These are phyloP conservation scores for Aspergillus floridensis DNA, from an alignment of 2,329 filamentous ascomycete species.

Conservation along the genomic window DNA sequence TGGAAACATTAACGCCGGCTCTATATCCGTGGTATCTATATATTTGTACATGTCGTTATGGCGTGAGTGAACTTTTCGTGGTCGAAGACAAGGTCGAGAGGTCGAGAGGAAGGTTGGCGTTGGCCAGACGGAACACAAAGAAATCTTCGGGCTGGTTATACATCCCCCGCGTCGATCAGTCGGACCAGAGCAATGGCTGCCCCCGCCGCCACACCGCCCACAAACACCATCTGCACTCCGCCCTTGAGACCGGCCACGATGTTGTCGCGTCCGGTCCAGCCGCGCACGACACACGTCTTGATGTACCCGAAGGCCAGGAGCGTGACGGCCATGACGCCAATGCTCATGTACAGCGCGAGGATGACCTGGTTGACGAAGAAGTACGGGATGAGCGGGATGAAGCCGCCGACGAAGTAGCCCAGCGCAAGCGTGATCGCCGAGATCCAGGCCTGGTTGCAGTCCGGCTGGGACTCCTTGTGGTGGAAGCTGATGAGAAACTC, in stretches of 20 bases:
- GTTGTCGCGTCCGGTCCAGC: slow-evolving; percentile 46
- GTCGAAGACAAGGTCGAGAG: background rate
- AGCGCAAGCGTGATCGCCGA: slow-evolving; percentile 65
- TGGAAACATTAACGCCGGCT: background rate
- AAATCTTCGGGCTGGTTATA: background rate
- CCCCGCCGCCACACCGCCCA: slow-evolving; percentile 64
- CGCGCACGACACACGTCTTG: slow-evolving; percentile 48
- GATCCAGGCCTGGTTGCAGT: slow-evolving; percentile 46
- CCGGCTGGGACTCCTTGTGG: slow-evolving; percentile 45
- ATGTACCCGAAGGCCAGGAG: slow-evolving; percentile 43
- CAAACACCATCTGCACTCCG: slow-evolving; percentile 62
- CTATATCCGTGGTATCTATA: slow-evolving; percentile 5
- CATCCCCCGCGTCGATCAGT: slow-evolving; percentile 41
- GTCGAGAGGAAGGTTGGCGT: too few relatives aligned
- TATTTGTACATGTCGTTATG: slow-evolving; percentile 2
- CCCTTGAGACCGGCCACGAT: slow-evolving; percentile 56
- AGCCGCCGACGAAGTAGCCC: slow-evolving; percentile 68
- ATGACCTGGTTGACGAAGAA: slow-evolving; percentile 54
- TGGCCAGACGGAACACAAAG: background rate
- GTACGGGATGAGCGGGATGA: slow-evolving; percentile 70
- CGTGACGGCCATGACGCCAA: slow-evolving; percentile 43
- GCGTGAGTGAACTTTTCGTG: background rate
- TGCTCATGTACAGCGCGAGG: slow-evolving; percentile 50
- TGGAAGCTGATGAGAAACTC: slow-evolving; percentile 51
- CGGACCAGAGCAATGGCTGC: slow-evolving; percentile 64